phyloP scores from a whole-genome alignment of 345 rosid species.

The Citrus australasica region DNA sequence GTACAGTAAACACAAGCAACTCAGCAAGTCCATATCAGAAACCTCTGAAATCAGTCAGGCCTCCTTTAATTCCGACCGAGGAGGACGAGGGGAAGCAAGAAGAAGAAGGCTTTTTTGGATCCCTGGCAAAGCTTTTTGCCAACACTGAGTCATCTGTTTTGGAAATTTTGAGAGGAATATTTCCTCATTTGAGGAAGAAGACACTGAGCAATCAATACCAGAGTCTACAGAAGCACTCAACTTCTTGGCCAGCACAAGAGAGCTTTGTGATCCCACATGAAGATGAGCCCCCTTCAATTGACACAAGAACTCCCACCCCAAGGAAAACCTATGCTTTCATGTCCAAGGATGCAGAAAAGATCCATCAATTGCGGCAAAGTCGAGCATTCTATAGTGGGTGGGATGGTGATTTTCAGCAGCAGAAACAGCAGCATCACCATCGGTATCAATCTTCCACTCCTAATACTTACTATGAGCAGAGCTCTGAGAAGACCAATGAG shows the following conservation, averaged over 20 bases:
- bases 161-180: constrained; percentile 66
- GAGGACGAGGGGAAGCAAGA: constrained; percentile 73
- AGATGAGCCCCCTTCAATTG: constrained; percentile 87
- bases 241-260: constrained; percentile 67
- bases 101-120: constrained; percentile 74
- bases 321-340: constrained; percentile 87
- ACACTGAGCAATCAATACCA: constrained; percentile 33
- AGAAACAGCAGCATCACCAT: constrained; percentile 56
- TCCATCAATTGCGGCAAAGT: constrained; percentile 85
- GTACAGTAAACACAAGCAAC: constrained; percentile 16
- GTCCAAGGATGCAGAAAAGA: constrained; percentile 91
- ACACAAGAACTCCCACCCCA: constrained; percentile 79
- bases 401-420: constrained; percentile 59
- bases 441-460: constrained; percentile 70
- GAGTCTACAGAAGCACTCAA: constrained; percentile 33
- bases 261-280: constrained; percentile 68
- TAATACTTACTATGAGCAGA: constrained; percentile 69
- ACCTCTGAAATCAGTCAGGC: constrained; percentile 58
- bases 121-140: constrained; percentile 50
- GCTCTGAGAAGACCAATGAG: constrained; percentile 75
- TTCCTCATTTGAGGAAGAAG: constrained; percentile 59
- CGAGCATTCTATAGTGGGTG: constrained; percentile 66
- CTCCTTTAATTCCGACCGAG: constrained; percentile 68
- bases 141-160: constrained; percentile 48
- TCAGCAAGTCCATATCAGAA: constrained; percentile 41